A percentile compares a stretch with the other conserved stretches of the same genome.
Conservation (phyloP, 108 stramenopile species). For the Schizochytrium sp. region DNA sequence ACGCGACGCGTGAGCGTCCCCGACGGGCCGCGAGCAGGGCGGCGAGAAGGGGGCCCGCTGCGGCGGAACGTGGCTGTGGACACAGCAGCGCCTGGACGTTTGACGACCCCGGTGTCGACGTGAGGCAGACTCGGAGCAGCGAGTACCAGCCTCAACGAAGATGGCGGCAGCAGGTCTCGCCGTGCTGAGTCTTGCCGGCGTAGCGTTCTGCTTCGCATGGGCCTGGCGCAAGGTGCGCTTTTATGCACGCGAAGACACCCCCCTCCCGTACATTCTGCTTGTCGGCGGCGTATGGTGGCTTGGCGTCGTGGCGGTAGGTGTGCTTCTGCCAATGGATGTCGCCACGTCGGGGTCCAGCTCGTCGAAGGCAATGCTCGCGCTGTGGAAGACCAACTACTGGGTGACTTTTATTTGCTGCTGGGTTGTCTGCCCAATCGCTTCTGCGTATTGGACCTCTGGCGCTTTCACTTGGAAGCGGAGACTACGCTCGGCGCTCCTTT, state of each 20-base stretch:
- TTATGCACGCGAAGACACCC: not conserved
- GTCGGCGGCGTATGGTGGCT: not conserved
- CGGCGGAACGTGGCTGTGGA: no score
- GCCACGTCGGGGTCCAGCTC: not conserved
- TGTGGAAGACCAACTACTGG: slow-evolving; percentile 1
- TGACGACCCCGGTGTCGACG: no score
- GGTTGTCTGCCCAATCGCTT: not conserved
- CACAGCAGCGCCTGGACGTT: no score
- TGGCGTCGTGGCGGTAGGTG: not conserved
- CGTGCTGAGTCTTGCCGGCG: not conserved
- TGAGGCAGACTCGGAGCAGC: no score
- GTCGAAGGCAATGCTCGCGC: not conserved
- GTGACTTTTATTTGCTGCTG: not conserved
- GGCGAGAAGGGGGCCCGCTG: no score
- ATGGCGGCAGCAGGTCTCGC: not conserved
- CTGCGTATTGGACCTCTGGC: not conserved
- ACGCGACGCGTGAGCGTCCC: no score
- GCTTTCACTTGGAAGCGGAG: not conserved
- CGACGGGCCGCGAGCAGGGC: no score
- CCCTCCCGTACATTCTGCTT: not conserved
- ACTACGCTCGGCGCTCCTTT: not conserved
- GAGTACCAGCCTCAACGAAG: not conserved
- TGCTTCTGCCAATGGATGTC: not conserved
- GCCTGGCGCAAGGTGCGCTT: not conserved
- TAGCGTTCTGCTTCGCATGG: not conserved